These are phyloP conservation scores for Wallacemonas collosoma DNA, from an alignment of 208 protist genomes.

Conservation along the genomic window DNA sequence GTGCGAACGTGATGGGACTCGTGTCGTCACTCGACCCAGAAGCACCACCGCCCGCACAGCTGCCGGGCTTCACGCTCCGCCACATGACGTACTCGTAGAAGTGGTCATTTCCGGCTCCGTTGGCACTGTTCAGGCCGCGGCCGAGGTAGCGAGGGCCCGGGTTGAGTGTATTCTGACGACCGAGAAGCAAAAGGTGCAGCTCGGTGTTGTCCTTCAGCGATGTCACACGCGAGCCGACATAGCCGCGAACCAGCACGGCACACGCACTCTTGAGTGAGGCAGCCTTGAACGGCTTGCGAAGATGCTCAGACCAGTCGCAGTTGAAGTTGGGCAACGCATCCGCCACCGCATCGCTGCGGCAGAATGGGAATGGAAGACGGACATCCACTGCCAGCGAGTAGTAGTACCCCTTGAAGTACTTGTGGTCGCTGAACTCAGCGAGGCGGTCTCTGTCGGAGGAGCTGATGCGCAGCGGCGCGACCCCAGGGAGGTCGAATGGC, in stretches of 20 bases:
- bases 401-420: constrained; percentile 79
- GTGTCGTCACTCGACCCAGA: constrained; percentile 18
- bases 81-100: constrained; percentile 88
- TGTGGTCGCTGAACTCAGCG: constrained; percentile 70
- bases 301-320: constrained; percentile 77
- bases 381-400: constrained; percentile 80
- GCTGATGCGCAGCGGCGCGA: constrained; percentile 51
- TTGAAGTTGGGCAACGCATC: constrained; percentile 44
- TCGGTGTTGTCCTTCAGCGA: constrained; percentile 42
- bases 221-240: constrained; percentile 52
- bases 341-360: constrained; percentile 15
- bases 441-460: constrained; percentile 55
- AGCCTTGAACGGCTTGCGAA: constrained; percentile 53
- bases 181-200: constrained; percentile 70
- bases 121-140: constrained; percentile 71
- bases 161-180: constrained; percentile 80
- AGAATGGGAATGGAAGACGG: constrained; percentile 78
- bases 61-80: constrained; percentile 29
- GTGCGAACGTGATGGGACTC: constrained; percentile 52
- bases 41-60: background rate
- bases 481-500: constrained; percentile 62
- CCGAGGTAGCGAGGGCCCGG: constrained; percentile 83
- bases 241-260: constrained; percentile 75
- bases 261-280: constrained; percentile 47
- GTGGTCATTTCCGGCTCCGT: constrained; percentile 87